Evolutionary conservation across 2,329 filamentous ascomycete species (phyloP).

Genomic region (Cladosporium austrohemisphaericum): DNA sequence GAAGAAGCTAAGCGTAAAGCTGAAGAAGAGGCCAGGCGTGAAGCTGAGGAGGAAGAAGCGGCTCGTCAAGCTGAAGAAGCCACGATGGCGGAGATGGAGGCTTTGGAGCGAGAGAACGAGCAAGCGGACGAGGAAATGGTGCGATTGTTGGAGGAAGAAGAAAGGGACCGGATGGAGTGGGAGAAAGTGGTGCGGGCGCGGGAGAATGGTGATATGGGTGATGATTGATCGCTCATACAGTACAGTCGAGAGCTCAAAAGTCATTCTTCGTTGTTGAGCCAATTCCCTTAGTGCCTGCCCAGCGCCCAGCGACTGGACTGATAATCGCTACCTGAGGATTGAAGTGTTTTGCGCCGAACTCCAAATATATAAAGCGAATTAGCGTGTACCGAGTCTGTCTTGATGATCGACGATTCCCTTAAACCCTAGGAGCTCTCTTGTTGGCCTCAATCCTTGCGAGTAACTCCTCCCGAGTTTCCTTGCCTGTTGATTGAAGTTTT

Average conservation of each 20-base stretch:
- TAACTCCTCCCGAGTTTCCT: conserved; percentile 60
- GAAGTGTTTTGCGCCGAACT: too few species aligned
- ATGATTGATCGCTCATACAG: too few species aligned
- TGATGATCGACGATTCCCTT: conserved; percentile 9
- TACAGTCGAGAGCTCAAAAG: too few species aligned
- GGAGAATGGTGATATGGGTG: conserved; percentile 8
- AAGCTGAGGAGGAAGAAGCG: conserved; percentile 23
- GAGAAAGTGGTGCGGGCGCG: conserved; percentile 15
- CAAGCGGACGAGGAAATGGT: conserved; percentile 22
- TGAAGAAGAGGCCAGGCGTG: conserved; percentile 6
- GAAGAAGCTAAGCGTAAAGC: background rate
- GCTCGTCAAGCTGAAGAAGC: background rate
- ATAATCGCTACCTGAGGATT: too few species aligned
- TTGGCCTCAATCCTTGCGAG: conserved; percentile 68
- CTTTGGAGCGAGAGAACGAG: conserved; percentile 11
- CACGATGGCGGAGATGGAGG: conserved; percentile 1
- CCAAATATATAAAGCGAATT: too few species aligned
- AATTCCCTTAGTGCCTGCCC: too few species aligned
- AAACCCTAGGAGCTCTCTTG: conserved; percentile 47
- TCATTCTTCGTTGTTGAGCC: too few species aligned
- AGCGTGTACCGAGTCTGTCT: too few species aligned
- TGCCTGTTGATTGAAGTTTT: conserved; percentile 57
- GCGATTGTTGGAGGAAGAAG: conserved; percentile 23
- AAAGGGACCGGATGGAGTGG: conserved; percentile 5
- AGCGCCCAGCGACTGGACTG: too few species aligned